phyloP scores from a whole-genome alignment of 2,329 filamentous ascomycete genomes.

The Exophiala dermatitidis region DNA sequence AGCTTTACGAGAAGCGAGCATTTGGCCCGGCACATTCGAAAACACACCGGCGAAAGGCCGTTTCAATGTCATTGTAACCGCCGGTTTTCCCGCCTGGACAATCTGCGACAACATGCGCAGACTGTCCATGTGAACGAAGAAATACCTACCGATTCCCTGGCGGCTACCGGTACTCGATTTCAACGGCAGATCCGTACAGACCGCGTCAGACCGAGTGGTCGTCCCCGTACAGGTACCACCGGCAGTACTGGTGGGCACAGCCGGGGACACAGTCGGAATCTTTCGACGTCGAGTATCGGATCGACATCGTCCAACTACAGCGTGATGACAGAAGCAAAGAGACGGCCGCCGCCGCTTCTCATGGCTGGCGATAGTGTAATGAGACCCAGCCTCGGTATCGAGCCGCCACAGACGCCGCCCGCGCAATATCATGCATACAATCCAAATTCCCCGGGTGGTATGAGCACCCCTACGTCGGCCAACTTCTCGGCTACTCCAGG shows the following conservation, averaged over 20 bases:
- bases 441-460: conserved; percentile 62
- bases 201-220: conserved; percentile 64
- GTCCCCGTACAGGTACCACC: conserved; percentile 69
- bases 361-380: conserved; percentile 66
- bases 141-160: conserved; percentile 86
- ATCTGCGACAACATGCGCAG: conserved; percentile 91
- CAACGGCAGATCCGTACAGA: conserved; percentile 89
- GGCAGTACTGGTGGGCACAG: conserved; percentile 64
- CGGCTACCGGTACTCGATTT: conserved; percentile 84
- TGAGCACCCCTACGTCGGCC: conserved; percentile 74
- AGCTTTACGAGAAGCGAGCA: conserved; percentile 97
- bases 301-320: conserved; percentile 65
- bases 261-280: conserved; percentile 73
- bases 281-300: conserved; percentile 80
- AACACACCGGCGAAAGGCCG: conserved; percentile 93
- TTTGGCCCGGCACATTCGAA: conserved; percentile 86
- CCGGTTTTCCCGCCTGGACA: conserved; percentile 88
- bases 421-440: conserved; percentile 59
- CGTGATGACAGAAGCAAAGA: conserved; percentile 54
- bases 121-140: conserved; percentile 97
- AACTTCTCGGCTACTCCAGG: conserved; percentile 70
- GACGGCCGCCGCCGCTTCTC: conserved; percentile 70
- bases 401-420: conserved; percentile 60
- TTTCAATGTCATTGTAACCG: conserved; percentile 94
- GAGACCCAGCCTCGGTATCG: conserved; percentile 59